Conservation (phyloP, 78 protist genomes). For the Mantamonas sphyraenae region DNA sequence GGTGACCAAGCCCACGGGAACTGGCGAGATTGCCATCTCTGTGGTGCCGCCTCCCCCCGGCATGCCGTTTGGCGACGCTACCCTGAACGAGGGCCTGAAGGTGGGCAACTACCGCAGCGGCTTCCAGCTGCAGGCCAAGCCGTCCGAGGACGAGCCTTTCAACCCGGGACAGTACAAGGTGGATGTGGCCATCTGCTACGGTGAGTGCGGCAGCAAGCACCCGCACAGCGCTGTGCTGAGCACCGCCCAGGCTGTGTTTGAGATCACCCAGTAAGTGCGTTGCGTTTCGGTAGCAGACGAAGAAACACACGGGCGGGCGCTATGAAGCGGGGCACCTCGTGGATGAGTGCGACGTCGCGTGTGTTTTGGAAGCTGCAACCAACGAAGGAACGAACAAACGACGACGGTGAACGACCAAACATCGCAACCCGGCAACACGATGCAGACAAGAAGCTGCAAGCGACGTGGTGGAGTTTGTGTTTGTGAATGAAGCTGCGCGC, state of each 20-base stretch:
- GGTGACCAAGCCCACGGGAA: not conserved
- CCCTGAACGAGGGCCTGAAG: not conserved
- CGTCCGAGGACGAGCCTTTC: slow-evolving; percentile 2
- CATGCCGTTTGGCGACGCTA: not conserved
- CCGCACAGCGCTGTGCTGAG: not conserved
- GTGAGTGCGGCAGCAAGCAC: not conserved
- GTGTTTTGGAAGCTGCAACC: too few species aligned
- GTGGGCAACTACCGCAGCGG: not conserved
- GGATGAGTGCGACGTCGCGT: too few species aligned
- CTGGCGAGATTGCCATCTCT: not conserved
- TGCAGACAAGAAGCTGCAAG: too few species aligned
- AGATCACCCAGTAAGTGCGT: not conserved
- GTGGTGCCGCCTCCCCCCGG: not conserved
- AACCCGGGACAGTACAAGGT: not conserved
- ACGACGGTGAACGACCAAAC: too few species aligned
- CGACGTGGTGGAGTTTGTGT: too few species aligned
- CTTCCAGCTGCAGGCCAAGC: not conserved
- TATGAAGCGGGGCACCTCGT: too few species aligned
- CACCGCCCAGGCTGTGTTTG: not conserved
- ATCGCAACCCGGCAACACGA: too few species aligned
- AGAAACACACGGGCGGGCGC: too few species aligned
- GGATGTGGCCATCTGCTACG: not conserved
- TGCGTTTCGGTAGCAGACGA: too few species aligned
- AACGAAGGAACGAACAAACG: too few species aligned
- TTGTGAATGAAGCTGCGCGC: too few species aligned